Percentiles rank a stretch among this genome's conserved stretches.
Conservation (phyloP, 768 basidiomycete genomes). For the Hygrophoropsis aurantiaca region DNA sequence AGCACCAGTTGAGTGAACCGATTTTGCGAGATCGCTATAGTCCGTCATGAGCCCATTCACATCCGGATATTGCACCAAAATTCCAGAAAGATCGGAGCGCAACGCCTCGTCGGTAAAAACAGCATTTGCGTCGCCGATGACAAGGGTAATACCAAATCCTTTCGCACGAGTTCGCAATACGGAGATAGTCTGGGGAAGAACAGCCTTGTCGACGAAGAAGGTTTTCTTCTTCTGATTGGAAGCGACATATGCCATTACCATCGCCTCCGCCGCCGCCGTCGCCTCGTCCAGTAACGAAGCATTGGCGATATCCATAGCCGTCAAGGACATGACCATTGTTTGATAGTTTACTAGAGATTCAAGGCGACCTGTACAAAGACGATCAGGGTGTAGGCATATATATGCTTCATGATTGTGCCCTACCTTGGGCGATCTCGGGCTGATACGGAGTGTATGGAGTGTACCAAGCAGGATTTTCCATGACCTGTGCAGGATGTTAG, state of each 20-base stretch:
- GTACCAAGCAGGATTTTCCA: slow-evolving; percentile 98
- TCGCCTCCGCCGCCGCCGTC: slow-evolving; percentile 92
- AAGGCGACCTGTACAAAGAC: slow-evolving; percentile 70
- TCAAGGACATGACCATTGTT: slow-evolving; percentile 93
- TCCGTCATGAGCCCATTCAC: slow-evolving; percentile 82
- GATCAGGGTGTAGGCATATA: too few species aligned
- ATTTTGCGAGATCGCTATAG: slow-evolving; percentile 61
- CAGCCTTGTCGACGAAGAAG: slow-evolving; percentile 82
- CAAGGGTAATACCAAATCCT: slow-evolving; percentile 87
- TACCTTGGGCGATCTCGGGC: slow-evolving; percentile 98
- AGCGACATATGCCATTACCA: slow-evolving; percentile 88
- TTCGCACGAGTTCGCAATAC: slow-evolving; percentile 90
- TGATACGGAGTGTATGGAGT: slow-evolving; percentile 96
- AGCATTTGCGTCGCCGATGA: slow-evolving; percentile 60
- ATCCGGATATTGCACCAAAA: slow-evolving; percentile 93
- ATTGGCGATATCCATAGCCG: slow-evolving; percentile 93
- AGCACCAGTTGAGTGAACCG: slow-evolving; percentile 73
- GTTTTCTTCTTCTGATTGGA: slow-evolving; percentile 70
- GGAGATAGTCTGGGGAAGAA: slow-evolving; percentile 85
- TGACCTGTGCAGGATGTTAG: slow-evolving; percentile 47
- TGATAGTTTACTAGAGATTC: slow-evolving; percentile 97
- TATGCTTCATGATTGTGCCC: slow-evolving; percentile 10
- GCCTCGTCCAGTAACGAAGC: slow-evolving; percentile 94
- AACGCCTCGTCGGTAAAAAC: slow-evolving; percentile 53
- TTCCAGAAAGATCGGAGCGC: slow-evolving; percentile 72